A percentile compares a stretch with the other conserved stretches of the same genome.
phyloP scores from a whole-genome alignment of 805 yeast genomes.

The Kodamaea hsintzibuensis region DNA sequence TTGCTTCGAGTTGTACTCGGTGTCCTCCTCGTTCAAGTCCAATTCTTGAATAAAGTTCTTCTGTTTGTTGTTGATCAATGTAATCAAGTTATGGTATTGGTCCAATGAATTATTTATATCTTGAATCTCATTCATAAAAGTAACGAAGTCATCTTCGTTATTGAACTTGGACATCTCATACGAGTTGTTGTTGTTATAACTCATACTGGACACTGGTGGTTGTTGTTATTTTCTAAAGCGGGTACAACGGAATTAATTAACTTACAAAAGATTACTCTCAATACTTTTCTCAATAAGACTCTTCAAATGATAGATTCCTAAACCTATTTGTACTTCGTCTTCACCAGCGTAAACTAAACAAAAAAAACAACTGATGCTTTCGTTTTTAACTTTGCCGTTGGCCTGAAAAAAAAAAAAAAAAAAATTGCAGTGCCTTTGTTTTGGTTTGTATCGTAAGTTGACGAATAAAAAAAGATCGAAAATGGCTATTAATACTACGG shows the following conservation, averaged over 20 bases:
- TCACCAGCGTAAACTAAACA: neutral
- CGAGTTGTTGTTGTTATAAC: constrained; percentile 31
- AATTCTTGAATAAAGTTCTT: constrained; percentile 42
- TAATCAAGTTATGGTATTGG: constrained; percentile 40
- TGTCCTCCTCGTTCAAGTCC: constrained; percentile 44
- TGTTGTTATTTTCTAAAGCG: neutral
- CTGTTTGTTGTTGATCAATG: constrained; percentile 42
- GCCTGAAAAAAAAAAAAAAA: neutral
- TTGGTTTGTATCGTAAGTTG: neutral
- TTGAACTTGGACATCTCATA: constrained; percentile 32
- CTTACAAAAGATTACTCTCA: neutral
- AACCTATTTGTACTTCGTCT: neutral
- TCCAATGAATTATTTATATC: constrained; percentile 45
- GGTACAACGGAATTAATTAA: neutral
- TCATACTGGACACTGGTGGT: constrained; percentile 24
- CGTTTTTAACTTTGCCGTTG: neutral
- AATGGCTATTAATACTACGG: neutral
- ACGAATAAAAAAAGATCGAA: neutral
- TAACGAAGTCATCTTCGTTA: constrained; percentile 43
- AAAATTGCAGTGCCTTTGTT: neutral
- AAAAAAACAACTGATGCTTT: neutral
- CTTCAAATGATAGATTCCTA: neutral
- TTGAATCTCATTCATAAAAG: constrained; percentile 46
- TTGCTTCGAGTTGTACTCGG: constrained; percentile 67
- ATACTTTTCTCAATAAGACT: neutral